Base-by-base conservation (phyloP, 371 early-diverging fungal species). In the Syncephalastrum monosporum region DNA sequence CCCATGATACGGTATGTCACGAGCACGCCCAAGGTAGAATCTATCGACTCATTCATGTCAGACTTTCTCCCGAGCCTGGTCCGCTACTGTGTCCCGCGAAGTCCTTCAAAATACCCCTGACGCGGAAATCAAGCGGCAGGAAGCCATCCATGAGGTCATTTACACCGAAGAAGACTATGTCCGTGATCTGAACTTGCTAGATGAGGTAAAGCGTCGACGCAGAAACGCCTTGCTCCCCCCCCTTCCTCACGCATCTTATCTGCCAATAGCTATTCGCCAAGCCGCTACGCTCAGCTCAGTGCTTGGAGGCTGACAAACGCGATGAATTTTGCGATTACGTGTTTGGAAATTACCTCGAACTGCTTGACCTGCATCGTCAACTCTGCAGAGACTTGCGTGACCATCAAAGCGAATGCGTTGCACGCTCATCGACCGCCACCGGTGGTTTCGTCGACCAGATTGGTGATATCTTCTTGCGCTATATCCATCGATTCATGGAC, bases 91-190 rank as follows among this genome's bases (percentile, higher is more conserved):
- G 17, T 84, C 94, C 2, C 78, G 82, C 47, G 88, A 88, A 15
- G 75, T 94, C 16, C 65, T 88, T 1, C 84, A 88, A 23, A 83
- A 85, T 3, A 83, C 91, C 0, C 81, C 90, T 4, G 68, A 83
- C 19, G 63, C 74, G 21, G 97, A 96, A 68, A 82, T 84, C 59
- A 91, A 89, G 60, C 82, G 96, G 0, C 97, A 97, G 64, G 95
- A 97, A 65, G 88, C 88, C 33, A 91, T 97, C 53, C 93, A 87
- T 72, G 97, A 97, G 72, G 59, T 95, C 52, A 89, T 97, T 29
- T 84, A 91, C 44, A 92, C 91, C 3, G 96, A 96, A 67, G 86
- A 87, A 61, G 93, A 94, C 64, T 96, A 89, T 72, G 91, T 95
- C 27, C 82, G 84, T 38, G 97, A 96, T 64, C 47, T 82, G 16